A percentile compares a stretch with the other conserved stretches of the same genome.
Conservation (phyloP, 257 asterid species). For the Lycium ferocissimum region DNA sequence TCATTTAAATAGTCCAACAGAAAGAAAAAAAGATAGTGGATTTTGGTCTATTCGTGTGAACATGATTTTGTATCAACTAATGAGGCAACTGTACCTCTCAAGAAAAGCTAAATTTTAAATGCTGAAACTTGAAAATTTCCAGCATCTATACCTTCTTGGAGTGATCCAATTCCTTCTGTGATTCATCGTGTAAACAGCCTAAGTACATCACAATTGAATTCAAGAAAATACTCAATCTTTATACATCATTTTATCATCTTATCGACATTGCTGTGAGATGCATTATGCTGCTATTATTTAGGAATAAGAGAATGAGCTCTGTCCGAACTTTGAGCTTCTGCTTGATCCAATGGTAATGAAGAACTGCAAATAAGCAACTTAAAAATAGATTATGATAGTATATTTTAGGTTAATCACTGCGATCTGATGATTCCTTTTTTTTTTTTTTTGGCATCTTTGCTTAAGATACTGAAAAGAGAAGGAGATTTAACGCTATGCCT, state of each 20-base stretch:
- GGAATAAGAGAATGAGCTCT: slow-evolving; percentile 6
- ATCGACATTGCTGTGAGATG: slow-evolving; percentile 12
- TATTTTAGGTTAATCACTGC: slow-evolving; percentile 10
- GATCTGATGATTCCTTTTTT: not conserved
- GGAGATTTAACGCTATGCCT: not conserved
- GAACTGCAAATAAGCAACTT: not conserved
- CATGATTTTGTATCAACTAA: not conserved
- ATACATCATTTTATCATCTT: slow-evolving; percentile 4
- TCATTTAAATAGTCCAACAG: not conserved
- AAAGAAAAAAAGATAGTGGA: not conserved
- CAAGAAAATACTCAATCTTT: not conserved
- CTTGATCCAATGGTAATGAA: slow-evolving; percentile 15
- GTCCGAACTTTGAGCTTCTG: not conserved
- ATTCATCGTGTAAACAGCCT: not conserved
- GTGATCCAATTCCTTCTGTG: not conserved
- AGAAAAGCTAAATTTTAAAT: not conserved
- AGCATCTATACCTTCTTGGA: not conserved
- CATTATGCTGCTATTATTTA: not conserved
- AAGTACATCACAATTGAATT: slow-evolving; percentile 16
- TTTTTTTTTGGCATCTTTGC: not conserved
- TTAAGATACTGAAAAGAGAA: slow-evolving; percentile 16
- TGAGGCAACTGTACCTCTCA: not conserved
- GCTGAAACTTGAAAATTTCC: slow-evolving; percentile 13
- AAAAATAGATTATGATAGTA: not conserved
- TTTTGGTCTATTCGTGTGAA: not conserved